These are phyloP conservation scores for Acer negundo DNA, from an alignment of 345 rosid species.

Conservation along the genomic window DNA sequence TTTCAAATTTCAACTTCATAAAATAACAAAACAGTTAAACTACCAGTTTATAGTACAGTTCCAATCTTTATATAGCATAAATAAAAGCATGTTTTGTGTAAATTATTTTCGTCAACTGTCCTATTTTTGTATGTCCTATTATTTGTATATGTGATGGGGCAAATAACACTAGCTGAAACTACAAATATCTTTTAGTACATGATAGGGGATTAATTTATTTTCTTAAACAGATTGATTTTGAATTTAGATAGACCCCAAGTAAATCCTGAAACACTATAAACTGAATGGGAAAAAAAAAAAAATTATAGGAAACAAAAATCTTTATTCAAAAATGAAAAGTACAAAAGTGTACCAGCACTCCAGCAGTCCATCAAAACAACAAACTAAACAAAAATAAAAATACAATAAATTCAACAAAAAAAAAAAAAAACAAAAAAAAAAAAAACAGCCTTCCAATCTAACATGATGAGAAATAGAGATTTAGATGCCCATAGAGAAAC, in stretches of 20 bases:
- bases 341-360: no score
- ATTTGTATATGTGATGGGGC: neutral
- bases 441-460: no score
- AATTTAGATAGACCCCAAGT: neutral
- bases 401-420: no score
- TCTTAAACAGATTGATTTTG: neutral
- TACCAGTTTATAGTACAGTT: neutral
- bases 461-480: no score
- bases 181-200: neutral
- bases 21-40: neutral
- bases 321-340: no score
- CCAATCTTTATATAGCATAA: neutral
- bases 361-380: no score
- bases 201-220: neutral
- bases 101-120: neutral
- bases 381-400: no score
- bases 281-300: no score
- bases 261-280: neutral
- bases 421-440: no score
- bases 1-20: neutral
- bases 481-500: no score
- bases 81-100: neutral
- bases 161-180: neutral
- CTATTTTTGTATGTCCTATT: no score
- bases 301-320: no score